phyloP scores from a whole-genome alignment of 2,329 filamentous ascomycete species.

The Verticillium zaregamsianum region DNA sequence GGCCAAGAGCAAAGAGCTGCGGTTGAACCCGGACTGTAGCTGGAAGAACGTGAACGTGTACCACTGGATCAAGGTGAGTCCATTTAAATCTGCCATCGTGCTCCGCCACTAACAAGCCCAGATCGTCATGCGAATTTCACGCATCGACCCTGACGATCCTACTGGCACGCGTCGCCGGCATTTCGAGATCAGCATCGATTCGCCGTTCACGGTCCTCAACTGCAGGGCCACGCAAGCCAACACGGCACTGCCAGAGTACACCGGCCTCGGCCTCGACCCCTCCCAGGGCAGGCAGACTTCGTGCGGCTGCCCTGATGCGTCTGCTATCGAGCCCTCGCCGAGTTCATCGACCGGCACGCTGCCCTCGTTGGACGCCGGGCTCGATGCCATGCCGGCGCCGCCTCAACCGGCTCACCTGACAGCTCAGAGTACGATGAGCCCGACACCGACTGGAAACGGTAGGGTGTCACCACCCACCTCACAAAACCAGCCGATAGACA shows the following conservation, averaged over 20 bases:
- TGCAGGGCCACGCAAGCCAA: conserved; percentile 92
- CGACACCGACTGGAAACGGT: conserved; percentile 14
- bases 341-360: conserved; percentile 55
- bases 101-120: conserved; percentile 25
- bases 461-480: conserved; percentile 7
- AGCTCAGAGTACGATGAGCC: conserved; percentile 2
- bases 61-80: conserved; percentile 87
- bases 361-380: conserved; percentile 29
- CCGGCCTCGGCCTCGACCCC: conserved; percentile 39
- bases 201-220: conserved; percentile 87
- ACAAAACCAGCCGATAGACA: conserved; percentile 3
- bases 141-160: conserved; percentile 73
- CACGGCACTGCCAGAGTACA: conserved; percentile 78
- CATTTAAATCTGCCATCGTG: no score
- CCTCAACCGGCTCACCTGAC: conserved; percentile 56
- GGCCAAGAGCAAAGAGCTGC: conserved; percentile 62
- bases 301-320: conserved; percentile 54
- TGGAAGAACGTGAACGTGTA: conserved; percentile 92
- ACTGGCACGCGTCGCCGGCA: conserved; percentile 70
- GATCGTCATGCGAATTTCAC: conserved; percentile 91
- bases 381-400: conserved; percentile 32
- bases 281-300: conserved; percentile 37
- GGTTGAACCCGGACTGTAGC: conserved; percentile 84
- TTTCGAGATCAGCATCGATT: conserved; percentile 96
- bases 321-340: conserved; percentile 58